Evolutionary conservation across 2,329 filamentous ascomycete species (phyloP).

Genomic region (Xylaria sp.): DNA sequence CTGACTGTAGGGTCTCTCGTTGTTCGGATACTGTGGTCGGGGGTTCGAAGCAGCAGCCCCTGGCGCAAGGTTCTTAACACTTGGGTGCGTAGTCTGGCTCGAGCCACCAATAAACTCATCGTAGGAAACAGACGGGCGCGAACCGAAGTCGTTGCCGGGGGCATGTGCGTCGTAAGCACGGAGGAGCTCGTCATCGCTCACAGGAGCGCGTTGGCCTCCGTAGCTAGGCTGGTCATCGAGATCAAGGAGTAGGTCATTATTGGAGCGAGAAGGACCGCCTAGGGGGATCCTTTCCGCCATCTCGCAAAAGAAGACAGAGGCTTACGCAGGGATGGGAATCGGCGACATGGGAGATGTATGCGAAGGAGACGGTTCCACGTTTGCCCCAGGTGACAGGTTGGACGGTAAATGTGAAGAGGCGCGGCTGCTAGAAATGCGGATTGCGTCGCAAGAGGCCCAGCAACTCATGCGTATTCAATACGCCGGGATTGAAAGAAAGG

Average conservation of each 20-base stretch:
- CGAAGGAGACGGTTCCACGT: conserved; percentile 1
- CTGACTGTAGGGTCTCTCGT: conserved; percentile 57
- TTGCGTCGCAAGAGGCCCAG: conserved; percentile 14
- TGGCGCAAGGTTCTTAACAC: conserved; percentile 37
- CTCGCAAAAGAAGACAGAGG: conserved; percentile 39
- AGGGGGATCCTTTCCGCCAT: conserved; percentile 58
- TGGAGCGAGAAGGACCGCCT: conserved; percentile 44
- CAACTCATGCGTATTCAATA: neutral
- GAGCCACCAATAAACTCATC: conserved; percentile 81
- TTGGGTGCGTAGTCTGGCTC: conserved; percentile 45
- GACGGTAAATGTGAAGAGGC: conserved; percentile 5
- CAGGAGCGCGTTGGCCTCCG: conserved; percentile 68
- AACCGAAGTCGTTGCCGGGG: conserved; percentile 49
- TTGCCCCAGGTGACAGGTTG: conserved; percentile 6
- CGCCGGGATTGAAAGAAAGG: conserved; percentile 11
- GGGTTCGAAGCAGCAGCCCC: conserved; percentile 28
- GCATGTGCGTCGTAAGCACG: conserved; percentile 63
- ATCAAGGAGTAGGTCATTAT: conserved; percentile 64
- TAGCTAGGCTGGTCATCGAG: conserved; percentile 68
- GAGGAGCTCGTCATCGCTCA: conserved; percentile 75
- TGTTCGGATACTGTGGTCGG: conserved; percentile 41
- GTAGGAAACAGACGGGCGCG: conserved; percentile 84
- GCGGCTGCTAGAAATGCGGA: conserved; percentile 1
- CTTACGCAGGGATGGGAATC: conserved; percentile 25
- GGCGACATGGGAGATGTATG: conserved; percentile 31